Evolutionary conservation across 441 rosid species (phyloP).

Genomic region (Pelargonium citronellum): DNA sequence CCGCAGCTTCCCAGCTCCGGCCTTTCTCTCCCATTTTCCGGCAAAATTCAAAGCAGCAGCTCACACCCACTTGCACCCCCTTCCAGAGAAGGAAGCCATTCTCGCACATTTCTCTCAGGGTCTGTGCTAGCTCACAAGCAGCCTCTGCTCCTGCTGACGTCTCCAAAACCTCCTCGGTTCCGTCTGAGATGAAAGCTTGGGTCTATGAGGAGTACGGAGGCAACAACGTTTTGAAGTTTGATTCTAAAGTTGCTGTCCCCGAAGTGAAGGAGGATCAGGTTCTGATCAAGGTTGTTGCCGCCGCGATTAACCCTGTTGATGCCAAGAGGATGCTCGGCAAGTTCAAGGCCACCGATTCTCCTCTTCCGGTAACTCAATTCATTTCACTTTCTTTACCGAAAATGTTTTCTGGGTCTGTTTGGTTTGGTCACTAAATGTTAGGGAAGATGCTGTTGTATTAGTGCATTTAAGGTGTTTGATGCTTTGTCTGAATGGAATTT

Average conservation of each 20-base stretch:
- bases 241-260: slow-evolving; percentile 62
- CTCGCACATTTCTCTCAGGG: slow-evolving; percentile 30
- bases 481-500: not conserved
- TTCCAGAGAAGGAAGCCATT: slow-evolving; percentile 1
- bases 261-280: slow-evolving; percentile 72
- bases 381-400: not conserved
- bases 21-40: slow-evolving; percentile 27
- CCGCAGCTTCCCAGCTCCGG: slow-evolving; percentile 32
- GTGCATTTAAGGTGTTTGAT: not conserved
- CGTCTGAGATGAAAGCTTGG: slow-evolving; percentile 79
- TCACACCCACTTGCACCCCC: not conserved
- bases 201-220: slow-evolving; percentile 69
- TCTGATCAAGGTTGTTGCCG: slow-evolving; percentile 73
- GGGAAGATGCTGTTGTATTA: no score
- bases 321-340: slow-evolving; percentile 76
- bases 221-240: slow-evolving; percentile 68
- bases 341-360: slow-evolving; percentile 85
- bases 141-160: slow-evolving; percentile 36
- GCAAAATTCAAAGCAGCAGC: slow-evolving; percentile 17
- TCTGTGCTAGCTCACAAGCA: slow-evolving; percentile 56
- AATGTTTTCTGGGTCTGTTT: not conserved
- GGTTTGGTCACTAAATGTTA: no score
- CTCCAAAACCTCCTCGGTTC: slow-evolving; percentile 31
- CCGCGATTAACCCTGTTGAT: slow-evolving; percentile 87
- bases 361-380: slow-evolving; percentile 52